Evolutionary conservation across 1,284 basidiomycete species (phyloP).

Genomic region (Boletellus dicymbophilus): DNA sequence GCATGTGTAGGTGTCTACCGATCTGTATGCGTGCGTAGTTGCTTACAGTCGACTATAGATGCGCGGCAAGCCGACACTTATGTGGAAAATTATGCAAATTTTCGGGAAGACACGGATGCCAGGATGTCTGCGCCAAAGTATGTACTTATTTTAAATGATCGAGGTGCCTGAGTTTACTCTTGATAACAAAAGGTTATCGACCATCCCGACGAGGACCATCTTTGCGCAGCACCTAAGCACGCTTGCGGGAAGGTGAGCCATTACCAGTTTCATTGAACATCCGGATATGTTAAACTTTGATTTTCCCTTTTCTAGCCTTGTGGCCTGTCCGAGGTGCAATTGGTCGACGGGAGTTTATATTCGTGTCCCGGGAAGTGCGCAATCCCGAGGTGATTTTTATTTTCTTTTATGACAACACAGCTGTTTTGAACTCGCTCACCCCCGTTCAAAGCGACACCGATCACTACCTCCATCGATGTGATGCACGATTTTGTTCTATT

Average conservation of each 20-base stretch:
- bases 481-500: constrained; percentile 52
- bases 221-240: constrained; percentile 54
- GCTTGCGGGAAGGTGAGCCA: constrained; percentile 52
- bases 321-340: constrained; percentile 35
- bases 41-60: constrained; percentile 35
- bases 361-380: constrained; percentile 46
- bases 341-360: constrained; percentile 35
- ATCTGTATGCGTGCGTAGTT: not conserved
- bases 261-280: too few species aligned
- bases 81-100: constrained; percentile 51
- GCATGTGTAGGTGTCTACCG: constrained; percentile 44
- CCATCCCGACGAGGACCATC: constrained; percentile 48
- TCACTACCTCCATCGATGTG: constrained; percentile 53
- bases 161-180: not conserved
- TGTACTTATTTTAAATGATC: not conserved
- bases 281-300: too few species aligned
- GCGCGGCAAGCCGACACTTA: constrained; percentile 47
- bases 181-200: constrained; percentile 37
- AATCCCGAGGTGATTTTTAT: constrained; percentile 39
- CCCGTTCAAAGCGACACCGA: constrained; percentile 37
- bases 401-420: too few species aligned
- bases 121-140: constrained; percentile 52
- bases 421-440: not conserved
- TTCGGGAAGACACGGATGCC: constrained; percentile 46
- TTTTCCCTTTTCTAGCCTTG: constrained; percentile 45